Percentiles rank a stretch among this genome's conserved stretches.
Evolutionary conservation across 805 yeast species (phyloP).

Genomic region (Ogataea corticis): DNA sequence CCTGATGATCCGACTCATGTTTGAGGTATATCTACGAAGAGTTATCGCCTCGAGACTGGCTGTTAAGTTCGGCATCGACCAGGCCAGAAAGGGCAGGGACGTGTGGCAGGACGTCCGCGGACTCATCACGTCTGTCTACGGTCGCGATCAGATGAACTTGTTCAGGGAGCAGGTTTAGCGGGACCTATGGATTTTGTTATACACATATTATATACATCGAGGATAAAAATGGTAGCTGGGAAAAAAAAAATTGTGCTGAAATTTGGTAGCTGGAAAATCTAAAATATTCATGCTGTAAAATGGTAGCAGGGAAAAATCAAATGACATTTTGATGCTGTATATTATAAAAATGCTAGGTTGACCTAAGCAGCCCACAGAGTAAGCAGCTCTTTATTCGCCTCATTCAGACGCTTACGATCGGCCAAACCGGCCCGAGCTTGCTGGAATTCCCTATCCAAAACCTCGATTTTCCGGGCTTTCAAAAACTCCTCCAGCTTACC

Average conservation of each 20-base stretch:
- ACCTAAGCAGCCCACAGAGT: too few relatives aligned
- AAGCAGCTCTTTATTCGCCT: constrained; percentile 23
- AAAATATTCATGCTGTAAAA: too few relatives aligned
- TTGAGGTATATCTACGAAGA: constrained; percentile 35
- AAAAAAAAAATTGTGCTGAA: too few relatives aligned
- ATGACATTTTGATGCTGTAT: too few relatives aligned
- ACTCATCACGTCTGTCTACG: constrained; percentile 55
- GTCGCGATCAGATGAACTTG: constrained; percentile 30
- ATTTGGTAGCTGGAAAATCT: too few relatives aligned
- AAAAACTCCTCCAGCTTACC: constrained; percentile 23
- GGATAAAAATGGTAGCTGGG: too few relatives aligned
- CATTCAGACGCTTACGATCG: constrained; percentile 27
- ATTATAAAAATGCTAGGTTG: too few relatives aligned
- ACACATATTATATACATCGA: too few relatives aligned
- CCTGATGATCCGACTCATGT: constrained; percentile 26
- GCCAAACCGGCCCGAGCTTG: constrained; percentile 24
- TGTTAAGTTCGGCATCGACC: constrained; percentile 25
- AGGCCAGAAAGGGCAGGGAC: constrained; percentile 23
- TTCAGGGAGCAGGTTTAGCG: constrained; percentile 23
- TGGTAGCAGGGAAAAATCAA: too few relatives aligned
- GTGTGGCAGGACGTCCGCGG: constrained; percentile 45
- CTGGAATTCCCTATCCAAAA: constrained; percentile 23
- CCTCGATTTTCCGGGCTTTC: constrained; percentile 22
- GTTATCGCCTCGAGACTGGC: constrained; percentile 33
- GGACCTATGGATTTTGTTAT: too few relatives aligned